Base-by-base conservation (phyloP, 257 asterid genomes). In the Forsythia viridissima region DNA sequence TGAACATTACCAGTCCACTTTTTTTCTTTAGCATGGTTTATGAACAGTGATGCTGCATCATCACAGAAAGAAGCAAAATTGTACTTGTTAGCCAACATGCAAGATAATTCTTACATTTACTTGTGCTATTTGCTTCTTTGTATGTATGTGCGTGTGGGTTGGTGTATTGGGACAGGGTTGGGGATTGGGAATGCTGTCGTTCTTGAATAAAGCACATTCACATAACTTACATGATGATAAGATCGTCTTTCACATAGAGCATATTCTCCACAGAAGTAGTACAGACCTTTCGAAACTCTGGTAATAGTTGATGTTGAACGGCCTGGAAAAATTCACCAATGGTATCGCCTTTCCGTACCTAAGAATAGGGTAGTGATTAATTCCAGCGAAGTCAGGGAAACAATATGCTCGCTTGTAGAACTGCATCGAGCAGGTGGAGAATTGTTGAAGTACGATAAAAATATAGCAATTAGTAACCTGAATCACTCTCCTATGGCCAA, bases 171-270 rank as follows among this genome's bases (percentile, higher is more conserved):
- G 16, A 51, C 18, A 15, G 71, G 79, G n/a, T 55, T 13, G 61
- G 40, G 39, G 36, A 0, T 15, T n/a, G 7, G 36, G n/a, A 15
- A 8, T 2, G 18, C 5, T 4, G n/a, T 16, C 65, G 2, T 30
- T 41, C 21, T 20, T 0, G 30, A 48, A 73, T 43, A 76, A 72
- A 76, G 83, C 37, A 61, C 8, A 8, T 61, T 61, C 68, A 21
- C 37, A 55, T 73, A 76, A 76, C 97, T 87, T 86, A 95, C 98
- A 80, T 96, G 98, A 96, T 92, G 79, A 96, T 96, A 78, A 96
- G 97, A 88, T 96, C 99, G 89, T 96, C 99, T 86, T 96, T 96
- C 68, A 96, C 99, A 87, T 96, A 96, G 69, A 96, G 97, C 82
- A 96, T 81, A 79, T 96, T 96, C 89, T 96, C 98, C 85, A 96